phyloP scores from a whole-genome alignment of 148 eudicot species.

The Drosera capensis region DNA sequence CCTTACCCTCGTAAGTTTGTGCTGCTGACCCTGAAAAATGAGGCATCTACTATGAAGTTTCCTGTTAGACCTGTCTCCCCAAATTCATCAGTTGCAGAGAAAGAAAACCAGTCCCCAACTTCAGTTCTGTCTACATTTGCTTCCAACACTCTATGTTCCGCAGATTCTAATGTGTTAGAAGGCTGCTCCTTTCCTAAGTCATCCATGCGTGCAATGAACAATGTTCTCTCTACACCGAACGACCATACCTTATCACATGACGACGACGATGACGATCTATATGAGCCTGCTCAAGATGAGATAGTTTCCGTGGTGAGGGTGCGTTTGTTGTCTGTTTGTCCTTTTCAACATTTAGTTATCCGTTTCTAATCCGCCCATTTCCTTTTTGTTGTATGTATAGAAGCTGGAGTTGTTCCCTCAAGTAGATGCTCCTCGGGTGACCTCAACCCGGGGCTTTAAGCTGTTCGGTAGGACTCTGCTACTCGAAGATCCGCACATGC shows the following conservation, averaged over 20 bases:
- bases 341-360: background rate
- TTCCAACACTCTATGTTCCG: slow-evolving; percentile 29
- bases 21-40: slow-evolving; percentile 23
- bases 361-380: background rate
- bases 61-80: slow-evolving; percentile 34
- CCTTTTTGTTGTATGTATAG: slow-evolving; percentile 18
- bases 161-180: slow-evolving; percentile 31
- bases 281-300: slow-evolving; percentile 15
- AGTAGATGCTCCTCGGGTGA: slow-evolving; percentile 16
- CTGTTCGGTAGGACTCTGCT: slow-evolving; percentile 66
- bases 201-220: slow-evolving; percentile 19
- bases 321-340: background rate
- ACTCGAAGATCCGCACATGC: slow-evolving; percentile 21
- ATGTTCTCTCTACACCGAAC: slow-evolving; percentile 7
- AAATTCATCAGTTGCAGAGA: slow-evolving; percentile 21
- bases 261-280: slow-evolving; percentile 12
- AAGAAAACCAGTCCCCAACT: slow-evolving; percentile 60
- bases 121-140: slow-evolving; percentile 53
- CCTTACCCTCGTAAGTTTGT: slow-evolving; percentile 83
- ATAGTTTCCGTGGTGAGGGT: slow-evolving; percentile 41
- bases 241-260: slow-evolving; percentile 16
- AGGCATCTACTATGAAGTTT: slow-evolving; percentile 17
- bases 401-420: slow-evolving; percentile 36
- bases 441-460: slow-evolving; percentile 38
- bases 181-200: slow-evolving; percentile 37